Evolutionary conservation across 768 basidiomycete species (phyloP).

Genomic region (Rhodotorula diobovata): DNA sequence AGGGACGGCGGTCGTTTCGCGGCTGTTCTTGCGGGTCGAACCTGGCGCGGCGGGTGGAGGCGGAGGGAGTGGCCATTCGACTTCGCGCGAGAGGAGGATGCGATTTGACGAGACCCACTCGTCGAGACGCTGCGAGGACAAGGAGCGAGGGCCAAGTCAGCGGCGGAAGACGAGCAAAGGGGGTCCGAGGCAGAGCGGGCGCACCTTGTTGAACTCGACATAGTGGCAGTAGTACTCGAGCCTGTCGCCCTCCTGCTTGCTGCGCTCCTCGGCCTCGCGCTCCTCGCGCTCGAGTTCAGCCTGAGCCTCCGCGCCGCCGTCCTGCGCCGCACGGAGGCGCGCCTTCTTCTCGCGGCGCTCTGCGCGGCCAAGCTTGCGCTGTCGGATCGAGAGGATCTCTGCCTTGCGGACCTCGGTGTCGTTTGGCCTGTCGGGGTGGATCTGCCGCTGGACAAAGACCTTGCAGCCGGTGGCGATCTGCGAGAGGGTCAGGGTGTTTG

Average conservation of each 20-base stretch:
- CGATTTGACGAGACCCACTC: constrained; percentile 92
- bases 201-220: constrained; percentile 89
- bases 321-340: constrained; percentile 43
- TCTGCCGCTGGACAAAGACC: constrained; percentile 80
- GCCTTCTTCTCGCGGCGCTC: constrained; percentile 39
- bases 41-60: constrained; percentile 10
- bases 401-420: constrained; percentile 81
- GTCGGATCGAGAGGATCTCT: constrained; percentile 90
- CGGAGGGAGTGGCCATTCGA: constrained; percentile 73
- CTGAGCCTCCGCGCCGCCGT: constrained; percentile 47
- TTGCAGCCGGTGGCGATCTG: constrained; percentile 65
- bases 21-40: constrained; percentile 32
- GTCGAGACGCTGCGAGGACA: constrained; percentile 63
- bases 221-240: constrained; percentile 94
- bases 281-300: constrained; percentile 44
- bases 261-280: constrained; percentile 55
- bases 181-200: neutral
- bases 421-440: constrained; percentile 55
- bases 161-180: no score
- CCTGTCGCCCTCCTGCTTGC: constrained; percentile 62
- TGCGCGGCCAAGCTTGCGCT: constrained; percentile 63
- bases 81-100: constrained; percentile 72
- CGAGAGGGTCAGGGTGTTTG: constrained; percentile 36
- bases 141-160: no score
- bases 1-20: constrained; percentile 16